Conservation (phyloP, 2,329 filamentous ascomycete genomes). For the Chaetomium strumarium region DNA sequence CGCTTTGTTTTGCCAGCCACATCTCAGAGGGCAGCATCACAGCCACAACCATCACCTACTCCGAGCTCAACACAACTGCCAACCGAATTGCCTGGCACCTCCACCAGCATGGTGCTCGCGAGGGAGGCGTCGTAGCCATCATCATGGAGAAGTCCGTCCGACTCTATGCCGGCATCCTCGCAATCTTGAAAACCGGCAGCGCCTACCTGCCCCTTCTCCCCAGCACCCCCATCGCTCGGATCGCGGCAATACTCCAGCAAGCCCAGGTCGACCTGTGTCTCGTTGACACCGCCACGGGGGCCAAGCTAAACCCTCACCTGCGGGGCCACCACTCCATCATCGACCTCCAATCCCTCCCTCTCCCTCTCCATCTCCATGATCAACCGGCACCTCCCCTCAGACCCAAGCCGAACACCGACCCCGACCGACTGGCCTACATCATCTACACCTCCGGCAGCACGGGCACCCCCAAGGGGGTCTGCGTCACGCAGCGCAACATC, state of each 20-base stretch:
- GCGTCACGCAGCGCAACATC: constrained; percentile 70
- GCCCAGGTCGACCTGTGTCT: constrained; percentile 46
- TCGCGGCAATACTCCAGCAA: constrained; percentile 56
- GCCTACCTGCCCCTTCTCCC: constrained; percentile 77
- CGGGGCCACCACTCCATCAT: constrained; percentile 28
- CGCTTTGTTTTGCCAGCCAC: constrained; percentile 57
- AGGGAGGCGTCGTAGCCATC: constrained; percentile 61
- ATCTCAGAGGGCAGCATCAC: constrained; percentile 35
- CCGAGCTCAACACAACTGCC: constrained; percentile 54
- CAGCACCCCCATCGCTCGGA: constrained; percentile 57
- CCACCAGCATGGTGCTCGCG: constrained; percentile 36
- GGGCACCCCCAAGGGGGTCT: constrained; percentile 71
- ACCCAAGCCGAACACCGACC: constrained; percentile 33
- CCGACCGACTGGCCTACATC: constrained; percentile 61
- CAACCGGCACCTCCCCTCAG: constrained; percentile 32
- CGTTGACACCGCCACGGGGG: constrained; percentile 30
- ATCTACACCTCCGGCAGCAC: constrained; percentile 84
- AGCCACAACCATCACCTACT: constrained; percentile 53
- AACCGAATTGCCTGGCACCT: constrained; percentile 59
- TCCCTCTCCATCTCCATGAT: constrained; percentile 2
- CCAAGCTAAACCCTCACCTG: constrained; percentile 13
- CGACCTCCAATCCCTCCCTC: constrained; percentile 29
- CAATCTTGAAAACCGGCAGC: constrained; percentile 65
- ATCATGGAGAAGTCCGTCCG: constrained; percentile 70
- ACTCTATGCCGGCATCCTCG: constrained; percentile 70